Evolutionary conservation across 2,329 filamentous ascomycete genomes (phyloP).

Genomic region (Cadophora sp.): DNA sequence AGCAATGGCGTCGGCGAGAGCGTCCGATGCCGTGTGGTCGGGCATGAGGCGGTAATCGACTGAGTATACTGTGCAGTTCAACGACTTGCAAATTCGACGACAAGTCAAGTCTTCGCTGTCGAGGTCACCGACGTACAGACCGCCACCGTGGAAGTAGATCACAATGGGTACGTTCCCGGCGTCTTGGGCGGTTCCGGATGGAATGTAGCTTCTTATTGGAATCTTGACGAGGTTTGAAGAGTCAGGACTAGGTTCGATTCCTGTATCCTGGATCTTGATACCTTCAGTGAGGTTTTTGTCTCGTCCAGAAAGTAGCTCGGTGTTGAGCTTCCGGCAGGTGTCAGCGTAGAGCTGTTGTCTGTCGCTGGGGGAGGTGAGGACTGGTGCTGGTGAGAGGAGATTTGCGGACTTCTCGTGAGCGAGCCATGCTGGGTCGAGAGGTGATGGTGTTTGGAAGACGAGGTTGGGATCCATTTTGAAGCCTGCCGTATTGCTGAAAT

Average conservation of each 20-base stretch:
- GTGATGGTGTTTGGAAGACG: slow-evolving; percentile 41
- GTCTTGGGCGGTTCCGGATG: neutral
- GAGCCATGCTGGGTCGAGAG: slow-evolving; percentile 50
- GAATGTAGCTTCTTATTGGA: neutral
- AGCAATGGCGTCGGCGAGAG: slow-evolving; percentile 51
- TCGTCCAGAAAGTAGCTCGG: slow-evolving; percentile 46
- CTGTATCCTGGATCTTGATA: slow-evolving; percentile 38
- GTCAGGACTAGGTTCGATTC: slow-evolving; percentile 14
- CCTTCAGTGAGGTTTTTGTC: slow-evolving; percentile 48
- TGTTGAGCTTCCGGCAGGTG: slow-evolving; percentile 49
- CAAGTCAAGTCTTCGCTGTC: slow-evolving; percentile 58
- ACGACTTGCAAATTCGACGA: slow-evolving; percentile 48
- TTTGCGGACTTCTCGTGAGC: slow-evolving; percentile 46
- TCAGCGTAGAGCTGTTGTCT: slow-evolving; percentile 47
- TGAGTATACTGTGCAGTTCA: slow-evolving; percentile 49
- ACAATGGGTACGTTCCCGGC: slow-evolving; percentile 37
- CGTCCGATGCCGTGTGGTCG: slow-evolving; percentile 47
- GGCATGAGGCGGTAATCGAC: slow-evolving; percentile 56
- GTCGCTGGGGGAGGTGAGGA: slow-evolving; percentile 32
- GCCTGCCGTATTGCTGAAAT: no score
- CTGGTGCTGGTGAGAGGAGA: slow-evolving; percentile 40
- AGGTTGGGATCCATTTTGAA: slow-evolving; percentile 22
- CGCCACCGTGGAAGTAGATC: slow-evolving; percentile 57
- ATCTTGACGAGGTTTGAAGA: neutral
- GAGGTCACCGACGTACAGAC: slow-evolving; percentile 54